Percentiles rank a stretch among this genome's conserved stretches.
These are phyloP conservation scores for Colletotrichum liriopes DNA, from an alignment of 2,329 filamentous ascomycete genomes.

Conservation along the genomic window DNA sequence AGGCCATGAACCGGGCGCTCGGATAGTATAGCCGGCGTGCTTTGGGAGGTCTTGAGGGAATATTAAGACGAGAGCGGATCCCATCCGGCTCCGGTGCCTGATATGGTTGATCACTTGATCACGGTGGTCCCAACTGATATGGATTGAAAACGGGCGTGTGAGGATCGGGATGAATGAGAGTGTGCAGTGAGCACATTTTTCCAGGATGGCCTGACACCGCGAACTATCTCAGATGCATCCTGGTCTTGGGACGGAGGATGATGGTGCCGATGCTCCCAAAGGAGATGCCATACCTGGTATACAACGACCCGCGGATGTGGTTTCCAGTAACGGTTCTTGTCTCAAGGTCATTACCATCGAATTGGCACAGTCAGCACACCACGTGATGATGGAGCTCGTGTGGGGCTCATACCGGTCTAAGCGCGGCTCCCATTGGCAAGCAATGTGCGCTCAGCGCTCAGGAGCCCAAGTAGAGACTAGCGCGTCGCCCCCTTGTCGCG, in stretches of 20 bases:
- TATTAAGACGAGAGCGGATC: background rate
- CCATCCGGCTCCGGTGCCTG: background rate
- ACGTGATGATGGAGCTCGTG: conserved; percentile 15
- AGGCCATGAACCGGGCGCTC: background rate
- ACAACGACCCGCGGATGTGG: background rate
- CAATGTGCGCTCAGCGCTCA: background rate
- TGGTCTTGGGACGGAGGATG: background rate
- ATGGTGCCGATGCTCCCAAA: background rate
- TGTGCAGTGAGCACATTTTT: background rate
- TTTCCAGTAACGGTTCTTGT: background rate
- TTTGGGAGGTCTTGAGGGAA: background rate
- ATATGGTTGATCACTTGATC: conserved; percentile 12
- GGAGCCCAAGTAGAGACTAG: background rate
- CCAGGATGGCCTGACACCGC: background rate
- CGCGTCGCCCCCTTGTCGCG: background rate
- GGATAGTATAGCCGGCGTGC: background rate
- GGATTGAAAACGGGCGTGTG: background rate
- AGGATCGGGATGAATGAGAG: background rate
- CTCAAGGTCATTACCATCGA: background rate
- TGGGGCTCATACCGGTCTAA: background rate
- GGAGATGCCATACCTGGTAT: background rate
- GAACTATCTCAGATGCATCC: background rate
- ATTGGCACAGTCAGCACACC: background rate
- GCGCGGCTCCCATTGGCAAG: background rate
- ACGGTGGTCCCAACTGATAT: background rate